Percentiles rank a stretch among this genome's conserved stretches.
phyloP scores from a whole-genome alignment of 1,139 yeast genomes.

The Sugiyamaella grinbergsii region DNA sequence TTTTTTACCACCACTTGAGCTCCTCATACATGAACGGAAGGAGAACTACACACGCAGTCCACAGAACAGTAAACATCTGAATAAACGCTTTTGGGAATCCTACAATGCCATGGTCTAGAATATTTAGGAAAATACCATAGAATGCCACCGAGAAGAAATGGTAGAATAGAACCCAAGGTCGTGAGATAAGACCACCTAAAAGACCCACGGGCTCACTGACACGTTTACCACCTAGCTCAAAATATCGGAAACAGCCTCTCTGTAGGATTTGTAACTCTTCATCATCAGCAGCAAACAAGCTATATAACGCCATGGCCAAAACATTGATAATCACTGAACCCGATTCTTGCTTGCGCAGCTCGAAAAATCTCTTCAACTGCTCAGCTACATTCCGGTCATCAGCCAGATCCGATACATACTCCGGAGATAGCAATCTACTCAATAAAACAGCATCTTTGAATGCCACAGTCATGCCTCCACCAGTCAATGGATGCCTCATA shows the following conservation, averaged over 20 bases:
- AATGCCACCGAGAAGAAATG: slow-evolving; percentile 92
- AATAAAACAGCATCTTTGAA: slow-evolving; percentile 79
- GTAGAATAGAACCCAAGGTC: slow-evolving; percentile 70
- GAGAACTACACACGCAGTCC: slow-evolving; percentile 77
- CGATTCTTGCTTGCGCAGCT: slow-evolving; percentile 65
- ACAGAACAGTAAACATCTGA: slow-evolving; percentile 68
- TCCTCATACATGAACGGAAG: slow-evolving; percentile 36
- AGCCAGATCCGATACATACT: slow-evolving; percentile 57
- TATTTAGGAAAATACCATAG: slow-evolving; percentile 73
- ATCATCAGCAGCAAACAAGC: slow-evolving; percentile 85
- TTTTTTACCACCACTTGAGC: slow-evolving; percentile 30
- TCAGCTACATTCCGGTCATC: slow-evolving; percentile 59
- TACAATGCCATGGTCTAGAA: slow-evolving; percentile 60
- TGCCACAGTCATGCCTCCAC: slow-evolving; percentile 99
- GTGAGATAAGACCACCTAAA: slow-evolving; percentile 78
- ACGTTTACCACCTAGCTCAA: slow-evolving; percentile 80
- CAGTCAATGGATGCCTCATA: slow-evolving; percentile 98
- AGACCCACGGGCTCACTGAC: slow-evolving; percentile 79
- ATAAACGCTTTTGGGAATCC: slow-evolving; percentile 74
- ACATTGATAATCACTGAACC: slow-evolving; percentile 82
- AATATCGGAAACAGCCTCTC: slow-evolving; percentile 85
- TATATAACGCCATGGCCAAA: slow-evolving; percentile 83
- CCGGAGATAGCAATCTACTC: slow-evolving; percentile 56
- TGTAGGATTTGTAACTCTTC: slow-evolving; percentile 68
- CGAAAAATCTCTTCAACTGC: slow-evolving; percentile 67